Percentiles rank a stretch among this genome's conserved stretches.
Evolutionary conservation across 2,329 filamentous ascomycete genomes (phyloP).

Genomic region (Pseudogymnoascus sp.): DNA sequence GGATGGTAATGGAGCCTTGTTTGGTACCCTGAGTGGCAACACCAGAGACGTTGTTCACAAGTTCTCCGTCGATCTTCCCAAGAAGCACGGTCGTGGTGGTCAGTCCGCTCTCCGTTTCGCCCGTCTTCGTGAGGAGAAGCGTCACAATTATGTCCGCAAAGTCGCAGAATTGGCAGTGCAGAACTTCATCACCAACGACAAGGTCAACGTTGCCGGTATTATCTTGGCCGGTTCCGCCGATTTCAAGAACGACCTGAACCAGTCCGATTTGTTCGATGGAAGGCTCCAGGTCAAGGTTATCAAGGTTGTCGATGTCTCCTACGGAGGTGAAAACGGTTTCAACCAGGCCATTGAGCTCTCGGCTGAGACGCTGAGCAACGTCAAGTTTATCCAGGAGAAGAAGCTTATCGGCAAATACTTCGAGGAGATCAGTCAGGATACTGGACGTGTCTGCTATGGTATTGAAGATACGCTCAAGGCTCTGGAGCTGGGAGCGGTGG

Average conservation of each 20-base stretch:
- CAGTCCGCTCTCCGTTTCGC: conserved; percentile 99
- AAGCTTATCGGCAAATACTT: conserved; percentile 99
- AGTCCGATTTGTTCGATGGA: conserved; percentile 92
- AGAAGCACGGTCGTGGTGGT: conserved; percentile 99
- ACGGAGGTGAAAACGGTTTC: conserved; percentile 98
- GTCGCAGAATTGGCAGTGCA: conserved; percentile 96
- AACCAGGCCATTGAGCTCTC: conserved; percentile 98
- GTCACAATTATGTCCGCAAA: conserved; percentile 99
- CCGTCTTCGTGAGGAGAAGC: conserved; percentile 98
- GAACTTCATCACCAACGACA: conserved; percentile 98
- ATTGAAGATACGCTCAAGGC: conserved; percentile 97
- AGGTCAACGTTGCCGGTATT: conserved; percentile 92
- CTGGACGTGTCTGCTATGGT: conserved; percentile 94
- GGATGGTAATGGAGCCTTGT: conserved; percentile 97
- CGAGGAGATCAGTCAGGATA: conserved; percentile 97
- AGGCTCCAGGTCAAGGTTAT: conserved; percentile 92
- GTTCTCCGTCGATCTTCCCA: conserved; percentile 95
- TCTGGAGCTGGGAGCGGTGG: conserved; percentile 87
- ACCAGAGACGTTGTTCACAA: conserved; percentile 96
- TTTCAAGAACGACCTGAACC: conserved; percentile 99
- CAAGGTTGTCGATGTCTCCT: conserved; percentile 98
- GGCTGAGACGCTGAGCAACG: conserved; percentile 91
- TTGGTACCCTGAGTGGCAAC: conserved; percentile 94
- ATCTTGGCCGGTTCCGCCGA: conserved; percentile 96
- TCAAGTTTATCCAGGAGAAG: conserved; percentile 99